Base-by-base conservation (phyloP, 768 basidiomycete species). In the Mycena filopes region DNA sequence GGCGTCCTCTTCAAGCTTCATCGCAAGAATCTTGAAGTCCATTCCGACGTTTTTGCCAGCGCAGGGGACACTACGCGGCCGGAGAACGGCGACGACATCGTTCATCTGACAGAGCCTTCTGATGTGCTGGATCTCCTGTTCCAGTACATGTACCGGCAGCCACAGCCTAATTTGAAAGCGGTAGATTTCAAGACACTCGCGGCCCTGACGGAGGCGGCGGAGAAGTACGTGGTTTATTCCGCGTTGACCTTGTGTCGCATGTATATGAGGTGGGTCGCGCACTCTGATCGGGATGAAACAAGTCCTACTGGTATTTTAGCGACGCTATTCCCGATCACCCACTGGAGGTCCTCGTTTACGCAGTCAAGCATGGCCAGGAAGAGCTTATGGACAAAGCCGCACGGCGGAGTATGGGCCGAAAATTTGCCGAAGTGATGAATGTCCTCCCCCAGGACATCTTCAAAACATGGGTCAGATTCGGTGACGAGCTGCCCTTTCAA, bases 101-200 rank as follows among this genome's bases (percentile, higher is more conserved):
- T 70, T 12, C 29, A 47, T 1, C 58, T 72, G 3, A 55, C 72
- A 0, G 72, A 73, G 58, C 38, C 41, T 10, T 46, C 70, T 5
- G 62, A 59, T n/a, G 69, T 74, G 1, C 63, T 74, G 11, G 73
- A 74, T 26, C 55, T 73, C 9, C 53, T 74, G 42, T 60, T 71
- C 41, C 72, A 73, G 49, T 74, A 63, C 55, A 68, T 73, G 60
- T 70, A 70, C 42, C 66, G 60, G 3, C 66, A 70, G 25, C 72
- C 58, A 5, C 73, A 73, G 18, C 73, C 73, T 2, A 56, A 70
- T 26, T 67, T 74, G 23, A n/a, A 40, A 13, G 38, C 33, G 7
- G 53, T 73, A 28, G 55, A 66, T 6, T 71, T 71, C 54, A 29
- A 28, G 10, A 31, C 59, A 4, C 18, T 69, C 20, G 51, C 62